Evolutionary conservation across 345 rosid species (phyloP), one percentile per base, ranked within the genome.

Genomic region (Populus simonii): DNA sequence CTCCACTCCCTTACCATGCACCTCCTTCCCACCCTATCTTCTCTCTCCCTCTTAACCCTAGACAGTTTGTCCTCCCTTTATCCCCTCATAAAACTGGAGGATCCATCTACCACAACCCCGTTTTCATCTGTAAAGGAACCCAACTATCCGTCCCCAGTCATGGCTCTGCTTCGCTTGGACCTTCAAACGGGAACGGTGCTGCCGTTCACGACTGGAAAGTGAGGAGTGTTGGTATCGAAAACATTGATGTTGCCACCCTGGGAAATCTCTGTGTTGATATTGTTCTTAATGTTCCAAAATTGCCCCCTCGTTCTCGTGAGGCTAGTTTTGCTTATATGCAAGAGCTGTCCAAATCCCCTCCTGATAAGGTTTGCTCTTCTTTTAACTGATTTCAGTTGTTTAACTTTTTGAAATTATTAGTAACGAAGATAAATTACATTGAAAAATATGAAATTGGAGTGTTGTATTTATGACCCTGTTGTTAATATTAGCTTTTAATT

Each of bases 221-320:
- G 73, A 82, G 74, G 35, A 31, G 83, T 38, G 61, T 66, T 20
- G 86, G 79, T 20, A 70, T 77, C 2, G 91, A 88, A 76, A 89
- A 57, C 78, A 76, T 89, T 73, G 98, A 93, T 72, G 91, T 96
- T 66, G 87, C 98, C 43, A 92, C 99, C 18, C 83, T 96, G 3
- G 99, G 98, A 27, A 93, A 92, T 85, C 98, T 93, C 80, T 96
- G 98, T 78, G 95, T 96, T 35, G 99, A 96, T 84, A 88, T 96
- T 73, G 94, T 96, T 65, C 97, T 96, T 81, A 85, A 84, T 72
- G 97, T 96, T 85, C 90, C 90, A 68, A 74, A 89, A 76, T 78
- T 96, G 84, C 99, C 99, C 9, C 97, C 97, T 11, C 85, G 85
- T 20, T 81, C 92, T 6, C 84, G 71, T 8, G 85, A 74, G 4